phyloP scores from a whole-genome alignment of 495 filamentous ascomycete species.

The Daldinia grandis region DNA sequence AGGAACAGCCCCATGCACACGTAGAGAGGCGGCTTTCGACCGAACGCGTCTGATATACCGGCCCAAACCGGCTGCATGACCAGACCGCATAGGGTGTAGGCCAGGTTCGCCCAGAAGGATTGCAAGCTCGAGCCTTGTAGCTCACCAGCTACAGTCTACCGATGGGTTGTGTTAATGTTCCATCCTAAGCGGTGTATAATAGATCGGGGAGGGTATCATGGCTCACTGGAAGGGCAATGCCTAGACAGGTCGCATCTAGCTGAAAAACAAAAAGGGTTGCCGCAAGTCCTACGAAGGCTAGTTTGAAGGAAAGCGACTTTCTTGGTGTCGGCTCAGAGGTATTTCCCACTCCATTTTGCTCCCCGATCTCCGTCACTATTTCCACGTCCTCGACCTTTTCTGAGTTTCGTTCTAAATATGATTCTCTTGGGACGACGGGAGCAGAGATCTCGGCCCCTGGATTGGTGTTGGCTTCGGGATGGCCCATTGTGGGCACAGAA shows the following conservation, averaged over 20 bases:
- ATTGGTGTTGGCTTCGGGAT: background rate
- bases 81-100: background rate
- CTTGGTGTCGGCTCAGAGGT: background rate
- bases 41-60: background rate
- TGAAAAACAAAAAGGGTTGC: background rate
- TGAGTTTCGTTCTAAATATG: background rate
- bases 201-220: background rate
- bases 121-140: background rate
- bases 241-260: background rate
- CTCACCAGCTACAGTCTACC: background rate
- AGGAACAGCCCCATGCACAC: background rate
- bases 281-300: background rate
- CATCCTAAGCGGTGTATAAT: background rate
- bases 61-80: background rate
- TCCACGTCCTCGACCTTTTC: background rate
- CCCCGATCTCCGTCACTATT: background rate
- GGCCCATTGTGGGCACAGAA: background rate
- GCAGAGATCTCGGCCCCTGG: background rate
- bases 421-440: background rate
- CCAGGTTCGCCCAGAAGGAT: background rate
- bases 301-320: background rate
- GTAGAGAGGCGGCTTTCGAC: background rate
- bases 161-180: background rate
- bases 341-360: background rate
- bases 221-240: background rate